Conservation (phyloP, 2,329 filamentous ascomycete species). For the Hirsutella minnesotensis region DNA sequence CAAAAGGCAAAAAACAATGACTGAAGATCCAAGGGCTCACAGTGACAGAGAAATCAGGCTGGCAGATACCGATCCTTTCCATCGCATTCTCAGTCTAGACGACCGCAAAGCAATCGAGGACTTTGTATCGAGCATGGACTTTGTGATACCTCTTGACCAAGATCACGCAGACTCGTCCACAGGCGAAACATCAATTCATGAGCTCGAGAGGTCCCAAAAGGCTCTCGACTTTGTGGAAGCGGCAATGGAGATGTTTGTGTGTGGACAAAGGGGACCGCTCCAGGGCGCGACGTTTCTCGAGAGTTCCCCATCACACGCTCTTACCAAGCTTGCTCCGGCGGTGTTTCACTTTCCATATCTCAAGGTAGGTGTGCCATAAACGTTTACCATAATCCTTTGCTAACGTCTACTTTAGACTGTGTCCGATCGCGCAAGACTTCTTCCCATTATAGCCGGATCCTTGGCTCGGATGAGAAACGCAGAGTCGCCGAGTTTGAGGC, state of each 20-base stretch:
- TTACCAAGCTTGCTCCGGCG: slow-evolving; percentile 19
- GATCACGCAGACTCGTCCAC: neutral
- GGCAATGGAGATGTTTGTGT: slow-evolving; percentile 14
- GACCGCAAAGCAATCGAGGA: slow-evolving; percentile 17
- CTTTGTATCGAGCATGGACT: slow-evolving; percentile 15
- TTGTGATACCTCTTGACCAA: neutral
- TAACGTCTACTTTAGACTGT: slow-evolving; percentile 11
- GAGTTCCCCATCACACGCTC: slow-evolving; percentile 8
- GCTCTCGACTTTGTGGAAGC: slow-evolving; percentile 6
- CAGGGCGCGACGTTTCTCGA: slow-evolving; percentile 10
- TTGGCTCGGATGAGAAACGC: slow-evolving; percentile 20
- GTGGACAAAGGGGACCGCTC: slow-evolving; percentile 12
- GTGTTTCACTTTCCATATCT: slow-evolving; percentile 25
- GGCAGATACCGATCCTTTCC: neutral
- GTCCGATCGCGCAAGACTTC: slow-evolving; percentile 12
- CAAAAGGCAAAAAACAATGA: slow-evolving; percentile 5
- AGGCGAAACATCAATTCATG: neutral
- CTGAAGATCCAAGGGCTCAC: neutral
- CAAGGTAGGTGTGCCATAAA: slow-evolving; percentile 12
- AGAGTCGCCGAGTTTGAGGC: slow-evolving; percentile 21
- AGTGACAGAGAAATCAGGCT: too few relatives aligned
- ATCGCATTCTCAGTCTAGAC: slow-evolving; percentile 6
- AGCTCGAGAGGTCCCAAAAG: neutral
- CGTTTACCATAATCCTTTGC: neutral
- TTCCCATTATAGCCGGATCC: slow-evolving; percentile 17